These are phyloP conservation scores for Penicillium silybi DNA, from an alignment of 495 filamentous ascomycete species.

Conservation along the genomic window DNA sequence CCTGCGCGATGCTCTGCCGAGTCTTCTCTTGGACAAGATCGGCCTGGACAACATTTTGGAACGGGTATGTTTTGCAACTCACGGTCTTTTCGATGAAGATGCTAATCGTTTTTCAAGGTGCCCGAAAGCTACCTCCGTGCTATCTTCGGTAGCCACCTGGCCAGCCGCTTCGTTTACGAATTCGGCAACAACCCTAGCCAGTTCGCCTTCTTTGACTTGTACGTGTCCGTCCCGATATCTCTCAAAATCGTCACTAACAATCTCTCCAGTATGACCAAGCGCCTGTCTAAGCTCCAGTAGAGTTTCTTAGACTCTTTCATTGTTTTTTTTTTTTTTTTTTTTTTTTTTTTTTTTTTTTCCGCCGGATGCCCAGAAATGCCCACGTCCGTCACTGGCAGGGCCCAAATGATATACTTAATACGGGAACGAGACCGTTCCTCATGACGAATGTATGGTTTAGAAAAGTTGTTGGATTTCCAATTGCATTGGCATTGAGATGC, in stretches of 20 bases:
- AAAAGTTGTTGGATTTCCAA: slow-evolving; percentile 15
- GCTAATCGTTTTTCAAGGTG: slow-evolving; percentile 51
- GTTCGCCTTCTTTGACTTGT: slow-evolving; percentile 99
- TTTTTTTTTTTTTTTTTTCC: background rate
- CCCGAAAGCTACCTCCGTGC: slow-evolving; percentile 88
- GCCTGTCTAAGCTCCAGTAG: slow-evolving; percentile 38
- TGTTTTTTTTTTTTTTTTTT: slow-evolving; percentile 5
- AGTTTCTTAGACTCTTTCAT: slow-evolving; percentile 1
- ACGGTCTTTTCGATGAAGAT: background rate
- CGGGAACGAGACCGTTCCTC: slow-evolving; percentile 6
- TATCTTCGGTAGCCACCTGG: slow-evolving; percentile 94
- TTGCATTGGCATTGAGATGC: background rate
- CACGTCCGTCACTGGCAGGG: slow-evolving; percentile 1
- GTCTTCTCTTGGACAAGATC: slow-evolving; percentile 79
- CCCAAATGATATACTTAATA: slow-evolving; percentile 19
- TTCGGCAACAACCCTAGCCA: slow-evolving; percentile 90
- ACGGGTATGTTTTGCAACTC: slow-evolving; percentile 50
- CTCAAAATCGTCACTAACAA: background rate
- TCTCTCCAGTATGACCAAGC: slow-evolving; percentile 50
- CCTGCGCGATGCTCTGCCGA: slow-evolving; percentile 80
- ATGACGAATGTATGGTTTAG: slow-evolving; percentile 29
- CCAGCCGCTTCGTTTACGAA: slow-evolving; percentile 92
- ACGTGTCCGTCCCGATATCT: slow-evolving; percentile 35
- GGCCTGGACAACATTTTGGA: slow-evolving; percentile 81
- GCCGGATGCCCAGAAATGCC: background rate